Conservation (phyloP, 179 eudicot species). For the Nepenthes alata region DNA sequence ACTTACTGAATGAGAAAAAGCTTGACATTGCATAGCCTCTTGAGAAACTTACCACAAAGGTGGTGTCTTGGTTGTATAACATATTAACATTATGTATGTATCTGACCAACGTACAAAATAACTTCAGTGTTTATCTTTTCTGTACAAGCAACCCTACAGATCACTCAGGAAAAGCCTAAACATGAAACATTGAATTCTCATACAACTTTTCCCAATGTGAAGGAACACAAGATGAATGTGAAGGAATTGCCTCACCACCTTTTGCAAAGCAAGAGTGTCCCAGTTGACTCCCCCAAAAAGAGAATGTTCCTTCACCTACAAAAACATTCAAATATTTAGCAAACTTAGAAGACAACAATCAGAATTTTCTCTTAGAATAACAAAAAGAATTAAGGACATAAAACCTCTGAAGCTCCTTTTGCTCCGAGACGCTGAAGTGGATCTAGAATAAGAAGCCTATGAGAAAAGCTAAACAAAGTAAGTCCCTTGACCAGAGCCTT, state of each 20-base stretch:
- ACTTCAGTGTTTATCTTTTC: too few species aligned
- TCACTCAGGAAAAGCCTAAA: not conserved
- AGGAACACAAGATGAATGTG: not conserved
- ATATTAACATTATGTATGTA: too few species aligned
- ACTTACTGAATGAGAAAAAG: too few species aligned
- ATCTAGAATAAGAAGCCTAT: conserved; percentile 48
- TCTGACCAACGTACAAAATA: too few species aligned
- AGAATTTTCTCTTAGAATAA: not conserved
- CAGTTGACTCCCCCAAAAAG: conserved; percentile 56
- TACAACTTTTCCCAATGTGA: not conserved
- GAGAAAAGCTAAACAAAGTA: not conserved
- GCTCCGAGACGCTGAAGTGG: conserved; percentile 52
- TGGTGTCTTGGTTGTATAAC: too few species aligned
- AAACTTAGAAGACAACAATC: not conserved
- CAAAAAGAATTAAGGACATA: conserved; percentile 4
- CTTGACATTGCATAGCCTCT: too few species aligned
- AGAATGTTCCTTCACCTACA: conserved; percentile 53
- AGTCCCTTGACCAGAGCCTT: not conserved
- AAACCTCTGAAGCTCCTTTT: conserved; percentile 55
- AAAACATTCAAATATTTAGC: not conserved
- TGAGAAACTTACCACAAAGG: too few species aligned
- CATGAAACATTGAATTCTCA: not conserved
- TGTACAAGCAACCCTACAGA: too few species aligned
- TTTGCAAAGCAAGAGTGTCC: conserved; percentile 50
- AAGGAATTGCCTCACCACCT: conserved; percentile 21